Base-by-base conservation (phyloP, 371 early-diverging fungal genomes). In the Lichtheimia ramosa region DNA sequence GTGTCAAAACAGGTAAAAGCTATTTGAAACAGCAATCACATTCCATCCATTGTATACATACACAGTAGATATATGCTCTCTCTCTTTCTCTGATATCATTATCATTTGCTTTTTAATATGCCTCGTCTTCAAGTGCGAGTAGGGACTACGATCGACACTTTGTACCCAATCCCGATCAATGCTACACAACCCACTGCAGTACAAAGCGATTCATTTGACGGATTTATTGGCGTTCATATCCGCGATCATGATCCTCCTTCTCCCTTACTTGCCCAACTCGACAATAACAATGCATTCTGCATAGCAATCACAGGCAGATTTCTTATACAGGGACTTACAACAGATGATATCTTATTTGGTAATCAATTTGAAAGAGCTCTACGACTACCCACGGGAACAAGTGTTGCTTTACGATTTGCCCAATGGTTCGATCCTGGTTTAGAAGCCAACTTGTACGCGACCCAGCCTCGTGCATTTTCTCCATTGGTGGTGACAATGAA, bases 381-480 rank as follows among this genome's bases (percentile, higher is more conserved):
- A 28, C 72, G 71, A 12, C 80, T 91, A 16, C 94, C 94, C 21
- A 85, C 85, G 3, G 87, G 91, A 23, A 76, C 87, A 6, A 89
- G 88, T 40, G 65, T 92, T 34, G 91, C 89, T 5, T 66, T 92
- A 57, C 86, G 84, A 65, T 89, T 92, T 59, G 87, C 90, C 54
- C 83, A 82, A 61, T 83, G 84, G 65, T 88, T 90, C 71, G 94
- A 94, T 69, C 92, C 92, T 21, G 90, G 90, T 6, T 71, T 94
- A 43, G 76, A 88, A 51, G 75, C 84, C 10, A 89, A 94, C 63
- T 72, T 94, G 43, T 85, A 89, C 71, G 64, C 76, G 13, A 87
- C 89, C 42, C 81, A 78, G 48, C 94, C 94, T 2, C 89, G 87
- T 80, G 88, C 91, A 3, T 87, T 81, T 69, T 83, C 83, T 54